Evolutionary conservation across 768 basidiomycete species (phyloP).

Genomic region (Boletellus sp.): DNA sequence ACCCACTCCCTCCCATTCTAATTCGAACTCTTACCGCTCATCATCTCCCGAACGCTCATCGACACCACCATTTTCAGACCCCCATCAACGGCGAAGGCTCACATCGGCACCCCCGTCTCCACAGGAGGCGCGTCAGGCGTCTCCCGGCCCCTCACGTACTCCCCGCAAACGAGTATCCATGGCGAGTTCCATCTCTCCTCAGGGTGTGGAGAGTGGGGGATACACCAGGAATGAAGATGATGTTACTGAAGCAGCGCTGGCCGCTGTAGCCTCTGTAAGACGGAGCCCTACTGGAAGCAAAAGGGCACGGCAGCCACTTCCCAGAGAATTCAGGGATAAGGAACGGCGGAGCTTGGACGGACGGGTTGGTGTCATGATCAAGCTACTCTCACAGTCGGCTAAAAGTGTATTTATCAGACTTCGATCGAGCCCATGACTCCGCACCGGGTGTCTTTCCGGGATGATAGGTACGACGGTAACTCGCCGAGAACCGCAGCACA

Average conservation of each 20-base stretch:
- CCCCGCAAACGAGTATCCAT: constrained; percentile 43
- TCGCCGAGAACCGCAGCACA: constrained; percentile 25
- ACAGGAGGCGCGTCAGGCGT: constrained; percentile 34
- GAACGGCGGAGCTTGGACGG: constrained; percentile 38
- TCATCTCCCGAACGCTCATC: constrained; percentile 37
- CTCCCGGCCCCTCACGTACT: constrained; percentile 39
- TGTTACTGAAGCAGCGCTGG: constrained; percentile 55
- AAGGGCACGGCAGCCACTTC: constrained; percentile 49
- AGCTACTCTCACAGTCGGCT: background rate
- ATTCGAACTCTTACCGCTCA: constrained; percentile 33
- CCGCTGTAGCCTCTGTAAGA: constrained; percentile 55
- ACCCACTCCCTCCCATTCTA: constrained; percentile 28
- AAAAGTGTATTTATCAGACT: constrained; percentile 19
- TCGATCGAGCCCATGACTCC: constrained; percentile 41
- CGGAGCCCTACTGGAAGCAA: constrained; percentile 43
- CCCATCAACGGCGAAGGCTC: constrained; percentile 38
- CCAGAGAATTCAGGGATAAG: constrained; percentile 44
- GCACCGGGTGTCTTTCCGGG: constrained; percentile 26
- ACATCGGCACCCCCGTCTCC: constrained; percentile 50
- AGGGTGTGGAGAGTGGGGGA: constrained; percentile 22
- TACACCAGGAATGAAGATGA: constrained; percentile 29
- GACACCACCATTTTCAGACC: constrained; percentile 32
- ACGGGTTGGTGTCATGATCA: constrained; percentile 32
- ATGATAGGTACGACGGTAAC: constrained; percentile 18
- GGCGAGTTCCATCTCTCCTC: constrained; percentile 30